Evolutionary conservation across 2,329 filamentous ascomycete genomes (phyloP).

Genomic region (Colletotrichum orchidophilum): DNA sequence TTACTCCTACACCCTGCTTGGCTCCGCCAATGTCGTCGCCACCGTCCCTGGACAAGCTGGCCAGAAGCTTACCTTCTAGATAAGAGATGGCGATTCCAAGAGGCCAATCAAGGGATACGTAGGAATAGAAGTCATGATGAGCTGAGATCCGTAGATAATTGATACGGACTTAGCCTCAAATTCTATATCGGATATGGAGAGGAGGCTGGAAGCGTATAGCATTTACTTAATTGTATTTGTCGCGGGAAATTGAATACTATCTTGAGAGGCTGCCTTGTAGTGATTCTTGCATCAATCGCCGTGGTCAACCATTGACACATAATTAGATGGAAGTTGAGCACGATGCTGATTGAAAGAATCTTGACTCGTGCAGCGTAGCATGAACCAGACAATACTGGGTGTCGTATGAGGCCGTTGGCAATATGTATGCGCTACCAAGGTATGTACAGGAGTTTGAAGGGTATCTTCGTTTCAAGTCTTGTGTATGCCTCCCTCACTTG

Average conservation of each 20-base stretch:
- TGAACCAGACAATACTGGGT: background rate
- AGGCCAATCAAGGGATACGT: no score
- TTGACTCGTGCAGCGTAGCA: background rate
- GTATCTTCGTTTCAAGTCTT: background rate
- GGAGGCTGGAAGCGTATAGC: background rate
- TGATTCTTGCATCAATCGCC: no score
- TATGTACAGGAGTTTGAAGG: background rate
- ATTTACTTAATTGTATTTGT: background rate
- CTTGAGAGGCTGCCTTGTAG: no score
- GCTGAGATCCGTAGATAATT: background rate
- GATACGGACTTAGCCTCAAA: background rate
- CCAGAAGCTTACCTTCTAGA: slow-evolving; percentile 40
- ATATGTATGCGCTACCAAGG: background rate
- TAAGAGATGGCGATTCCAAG: background rate
- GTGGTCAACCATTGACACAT: no score
- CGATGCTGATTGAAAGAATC: background rate
- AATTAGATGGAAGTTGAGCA: background rate
- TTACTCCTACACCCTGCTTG: slow-evolving; percentile 54
- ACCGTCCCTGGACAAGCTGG: slow-evolving; percentile 48
- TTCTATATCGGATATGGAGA: background rate
- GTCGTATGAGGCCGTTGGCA: background rate
- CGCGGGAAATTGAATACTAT: no score
- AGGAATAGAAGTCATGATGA: background rate
- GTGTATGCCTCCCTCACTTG: background rate
- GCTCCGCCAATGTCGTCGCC: slow-evolving; percentile 53